These are phyloP conservation scores for Ophiosphaerella korrae DNA, from an alignment of 2,329 filamentous ascomycete genomes.

Conservation along the genomic window DNA sequence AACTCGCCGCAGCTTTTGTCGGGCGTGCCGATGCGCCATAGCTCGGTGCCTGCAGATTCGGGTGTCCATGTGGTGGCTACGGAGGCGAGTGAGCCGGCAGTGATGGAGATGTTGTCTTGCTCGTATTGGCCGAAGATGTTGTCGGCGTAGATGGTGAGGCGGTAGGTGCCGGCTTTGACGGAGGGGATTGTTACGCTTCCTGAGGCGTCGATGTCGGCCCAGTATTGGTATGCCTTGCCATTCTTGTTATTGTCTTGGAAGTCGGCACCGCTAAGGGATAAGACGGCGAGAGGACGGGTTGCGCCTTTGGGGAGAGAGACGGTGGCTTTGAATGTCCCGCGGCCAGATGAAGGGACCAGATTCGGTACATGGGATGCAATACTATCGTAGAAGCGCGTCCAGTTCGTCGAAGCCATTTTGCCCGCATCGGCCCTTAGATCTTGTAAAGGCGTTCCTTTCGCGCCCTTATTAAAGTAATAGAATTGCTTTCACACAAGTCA, in stretches of 20 bases:
- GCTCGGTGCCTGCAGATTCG: slow-evolving; percentile 62
- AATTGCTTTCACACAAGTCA: slow-evolving; percentile 54
- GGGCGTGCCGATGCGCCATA: slow-evolving; percentile 67
- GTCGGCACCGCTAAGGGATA: slow-evolving; percentile 58
- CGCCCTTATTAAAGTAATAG: slow-evolving; percentile 66
- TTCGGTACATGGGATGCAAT: slow-evolving; percentile 65
- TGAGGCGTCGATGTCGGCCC: slow-evolving; percentile 53
- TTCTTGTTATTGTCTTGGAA: slow-evolving; percentile 65
- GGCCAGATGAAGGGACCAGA: slow-evolving; percentile 59
- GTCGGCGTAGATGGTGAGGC: slow-evolving; percentile 67
- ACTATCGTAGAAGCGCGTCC: slow-evolving; percentile 68
- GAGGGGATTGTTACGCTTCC: slow-evolving; percentile 59
- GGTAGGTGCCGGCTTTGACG: slow-evolving; percentile 64
- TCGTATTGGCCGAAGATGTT: slow-evolving; percentile 65
- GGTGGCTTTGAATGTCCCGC: slow-evolving; percentile 58
- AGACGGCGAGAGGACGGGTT: slow-evolving; percentile 59
- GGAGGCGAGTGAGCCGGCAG: slow-evolving; percentile 43
- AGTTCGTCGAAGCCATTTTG: slow-evolving; percentile 56
- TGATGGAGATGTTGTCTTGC: slow-evolving; percentile 57
- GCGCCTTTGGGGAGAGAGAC: slow-evolving; percentile 60
- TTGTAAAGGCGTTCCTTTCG: slow-evolving; percentile 39
- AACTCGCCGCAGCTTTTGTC: slow-evolving; percentile 67
- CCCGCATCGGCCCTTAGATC: slow-evolving; percentile 60
- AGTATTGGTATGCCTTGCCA: slow-evolving; percentile 65
- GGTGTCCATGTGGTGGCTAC: slow-evolving; percentile 55